Percentiles rank a stretch among this genome's conserved stretches.
phyloP scores from a whole-genome alignment of 805 yeast species.

The Metschnikowia chrysomelidarum region DNA sequence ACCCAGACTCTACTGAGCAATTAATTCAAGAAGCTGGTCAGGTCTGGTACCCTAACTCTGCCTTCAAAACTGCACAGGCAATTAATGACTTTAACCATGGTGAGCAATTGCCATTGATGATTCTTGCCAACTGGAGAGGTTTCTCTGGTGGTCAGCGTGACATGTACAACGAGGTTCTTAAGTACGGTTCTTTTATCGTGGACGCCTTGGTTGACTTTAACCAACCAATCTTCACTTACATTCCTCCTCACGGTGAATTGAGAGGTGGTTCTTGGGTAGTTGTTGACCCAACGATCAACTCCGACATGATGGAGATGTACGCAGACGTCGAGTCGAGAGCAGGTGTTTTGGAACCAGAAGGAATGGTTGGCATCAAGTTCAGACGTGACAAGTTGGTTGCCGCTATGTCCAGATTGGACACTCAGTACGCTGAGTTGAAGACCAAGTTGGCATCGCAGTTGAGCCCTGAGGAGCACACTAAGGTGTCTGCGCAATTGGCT shows the following conservation, averaged over 20 bases:
- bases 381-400: slow-evolving; percentile 86
- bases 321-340: slow-evolving; percentile 95
- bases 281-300: slow-evolving; percentile 95
- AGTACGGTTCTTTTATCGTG: slow-evolving; percentile 94
- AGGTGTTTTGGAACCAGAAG: slow-evolving; percentile 98
- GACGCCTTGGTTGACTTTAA: slow-evolving; percentile 95
- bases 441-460: slow-evolving; percentile 52
- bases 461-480: slow-evolving; percentile 63
- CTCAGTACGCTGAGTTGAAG: slow-evolving; percentile 66
- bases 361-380: slow-evolving; percentile 98
- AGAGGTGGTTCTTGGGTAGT: slow-evolving; percentile 99
- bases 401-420: slow-evolving; percentile 91
- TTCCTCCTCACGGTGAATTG: slow-evolving; percentile 97
- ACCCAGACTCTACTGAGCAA: slow-evolving; percentile 88
- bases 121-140: slow-evolving; percentile 99
- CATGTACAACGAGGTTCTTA: slow-evolving; percentile 97
- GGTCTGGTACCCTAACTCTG: slow-evolving; percentile 99
- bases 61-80: slow-evolving; percentile 98
- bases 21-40: slow-evolving; percentile 95
- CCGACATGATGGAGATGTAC: slow-evolving; percentile 99
- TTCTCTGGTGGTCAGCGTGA: slow-evolving; percentile 99
- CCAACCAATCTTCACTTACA: slow-evolving; percentile 95
- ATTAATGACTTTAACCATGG: slow-evolving; percentile 96
- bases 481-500: slow-evolving; percentile 60
- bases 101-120: slow-evolving; percentile 96